phyloP scores from a whole-genome alignment of 768 basidiomycete species.

The Lactarius tabidus region DNA sequence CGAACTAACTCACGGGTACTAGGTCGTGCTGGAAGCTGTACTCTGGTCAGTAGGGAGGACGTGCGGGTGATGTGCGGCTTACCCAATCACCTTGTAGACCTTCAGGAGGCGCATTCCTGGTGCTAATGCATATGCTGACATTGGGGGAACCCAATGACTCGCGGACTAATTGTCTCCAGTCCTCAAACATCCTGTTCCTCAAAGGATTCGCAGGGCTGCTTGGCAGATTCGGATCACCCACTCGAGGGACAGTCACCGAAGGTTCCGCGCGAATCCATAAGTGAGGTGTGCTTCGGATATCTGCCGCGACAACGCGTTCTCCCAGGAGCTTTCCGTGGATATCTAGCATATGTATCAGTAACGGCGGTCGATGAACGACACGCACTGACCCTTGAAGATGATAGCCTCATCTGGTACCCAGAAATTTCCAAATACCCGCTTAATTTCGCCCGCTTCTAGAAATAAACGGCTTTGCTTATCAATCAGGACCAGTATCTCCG shows the following conservation, averaged over 20 bases:
- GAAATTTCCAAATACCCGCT: slow-evolving; percentile 7
- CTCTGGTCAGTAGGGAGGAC: not conserved
- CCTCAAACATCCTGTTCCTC: not conserved
- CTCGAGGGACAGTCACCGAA: too few relatives aligned
- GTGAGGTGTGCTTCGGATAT: not conserved
- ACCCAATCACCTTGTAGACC: not conserved
- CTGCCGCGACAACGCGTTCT: not conserved
- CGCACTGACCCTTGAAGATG: slow-evolving; percentile 11
- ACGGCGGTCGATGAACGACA: not conserved
- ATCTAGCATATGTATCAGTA: too few relatives aligned
- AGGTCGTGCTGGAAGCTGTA: not conserved
- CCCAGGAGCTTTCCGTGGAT: slow-evolving; percentile 5
- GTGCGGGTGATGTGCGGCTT: not conserved
- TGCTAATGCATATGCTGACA: not conserved
- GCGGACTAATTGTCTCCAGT: slow-evolving; percentile 11
- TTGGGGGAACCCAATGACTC: not conserved
- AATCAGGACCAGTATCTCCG: not conserved
- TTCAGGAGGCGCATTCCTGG: not conserved
- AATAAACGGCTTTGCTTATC: slow-evolving; percentile 7
- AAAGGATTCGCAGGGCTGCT: not conserved
- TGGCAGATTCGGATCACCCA: too few relatives aligned
- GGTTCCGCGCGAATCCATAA: not conserved
- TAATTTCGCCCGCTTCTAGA: not conserved
- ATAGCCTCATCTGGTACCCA: slow-evolving; percentile 4
- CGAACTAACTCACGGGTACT: too few relatives aligned